Evolutionary conservation across 2,329 filamentous ascomycete species (phyloP).

Genomic region (Aureobasidium pullulans): DNA sequence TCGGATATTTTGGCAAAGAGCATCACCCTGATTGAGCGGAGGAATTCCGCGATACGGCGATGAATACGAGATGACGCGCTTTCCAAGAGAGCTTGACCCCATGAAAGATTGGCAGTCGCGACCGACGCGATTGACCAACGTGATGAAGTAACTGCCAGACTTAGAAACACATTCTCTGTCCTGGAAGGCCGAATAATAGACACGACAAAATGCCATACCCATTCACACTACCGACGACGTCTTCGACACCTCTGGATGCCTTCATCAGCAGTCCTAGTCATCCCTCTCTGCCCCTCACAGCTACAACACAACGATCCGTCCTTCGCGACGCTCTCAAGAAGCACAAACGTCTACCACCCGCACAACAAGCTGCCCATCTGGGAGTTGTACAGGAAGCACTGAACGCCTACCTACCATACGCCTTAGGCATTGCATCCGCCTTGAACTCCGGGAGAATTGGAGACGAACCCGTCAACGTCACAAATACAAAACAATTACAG

Average conservation of each 20-base stretch:
- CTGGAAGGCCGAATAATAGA: background rate
- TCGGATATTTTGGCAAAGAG: too few species aligned
- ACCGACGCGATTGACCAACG: background rate
- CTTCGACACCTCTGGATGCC: constrained; percentile 71
- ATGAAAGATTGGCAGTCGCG: constrained; percentile 2
- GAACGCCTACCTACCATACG: constrained; percentile 73
- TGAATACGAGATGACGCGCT: background rate
- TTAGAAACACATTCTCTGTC: too few species aligned
- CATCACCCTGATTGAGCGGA: background rate
- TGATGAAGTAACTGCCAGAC: background rate
- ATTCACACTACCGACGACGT: constrained; percentile 83
- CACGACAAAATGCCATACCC: constrained; percentile 72
- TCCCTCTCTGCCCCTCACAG: constrained; percentile 75
- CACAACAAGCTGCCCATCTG: constrained; percentile 64
- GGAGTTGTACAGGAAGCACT: constrained; percentile 61
- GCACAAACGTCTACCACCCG: constrained; percentile 74
- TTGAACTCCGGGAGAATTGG: constrained; percentile 31
- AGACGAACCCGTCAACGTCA: constrained; percentile 59
- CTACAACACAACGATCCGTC: constrained; percentile 76
- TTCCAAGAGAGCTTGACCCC: background rate
- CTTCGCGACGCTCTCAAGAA: constrained; percentile 78
- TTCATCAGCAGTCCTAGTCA: constrained; percentile 74
- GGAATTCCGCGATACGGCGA: background rate
- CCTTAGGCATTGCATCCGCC: constrained; percentile 64
- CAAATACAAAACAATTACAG: constrained; percentile 50